Conservation (phyloP, 805 yeast genomes). For the Kodamaea nitidulidarum region DNA sequence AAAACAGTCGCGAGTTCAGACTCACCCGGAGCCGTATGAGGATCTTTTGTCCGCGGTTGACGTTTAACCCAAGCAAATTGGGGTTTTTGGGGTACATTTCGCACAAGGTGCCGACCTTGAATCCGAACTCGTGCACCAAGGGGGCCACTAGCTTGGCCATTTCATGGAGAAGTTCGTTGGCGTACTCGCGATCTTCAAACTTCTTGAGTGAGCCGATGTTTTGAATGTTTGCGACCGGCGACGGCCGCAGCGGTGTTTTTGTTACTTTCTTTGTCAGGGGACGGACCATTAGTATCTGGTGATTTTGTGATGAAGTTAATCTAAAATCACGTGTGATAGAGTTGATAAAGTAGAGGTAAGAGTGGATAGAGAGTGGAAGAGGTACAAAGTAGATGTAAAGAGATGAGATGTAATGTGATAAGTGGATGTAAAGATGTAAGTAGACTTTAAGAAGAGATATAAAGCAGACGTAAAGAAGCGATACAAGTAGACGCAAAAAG, state of each 20-base stretch:
- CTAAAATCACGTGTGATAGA: too few relatives aligned
- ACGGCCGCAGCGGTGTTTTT: slow-evolving; percentile 19
- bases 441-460: too few relatives aligned
- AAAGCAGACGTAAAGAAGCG: too few relatives aligned
- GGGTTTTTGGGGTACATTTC: slow-evolving; percentile 78
- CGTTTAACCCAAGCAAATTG: slow-evolving; percentile 73
- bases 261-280: slow-evolving; percentile 3
- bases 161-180: slow-evolving; percentile 54
- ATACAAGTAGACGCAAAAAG: too few relatives aligned
- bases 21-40: slow-evolving; percentile 66
- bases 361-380: too few relatives aligned
- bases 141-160: slow-evolving; percentile 74
- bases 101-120: slow-evolving; percentile 62
- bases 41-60: slow-evolving; percentile 71
- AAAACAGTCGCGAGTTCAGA: slow-evolving; percentile 48
- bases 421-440: not conserved
- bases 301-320: not conserved
- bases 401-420: not conserved
- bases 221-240: slow-evolving; percentile 34
- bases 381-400: not conserved
- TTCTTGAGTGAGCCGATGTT: slow-evolving; percentile 37
- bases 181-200: slow-evolving; percentile 35
- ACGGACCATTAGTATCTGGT: too few relatives aligned
- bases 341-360: not conserved
- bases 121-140: slow-evolving; percentile 61